A percentile compares a stretch with the other conserved stretches of the same genome.
Evolutionary conservation across 202 grass and related monocot species (phyloP).

Genomic region (Dendrocalamus latiflorus): DNA sequence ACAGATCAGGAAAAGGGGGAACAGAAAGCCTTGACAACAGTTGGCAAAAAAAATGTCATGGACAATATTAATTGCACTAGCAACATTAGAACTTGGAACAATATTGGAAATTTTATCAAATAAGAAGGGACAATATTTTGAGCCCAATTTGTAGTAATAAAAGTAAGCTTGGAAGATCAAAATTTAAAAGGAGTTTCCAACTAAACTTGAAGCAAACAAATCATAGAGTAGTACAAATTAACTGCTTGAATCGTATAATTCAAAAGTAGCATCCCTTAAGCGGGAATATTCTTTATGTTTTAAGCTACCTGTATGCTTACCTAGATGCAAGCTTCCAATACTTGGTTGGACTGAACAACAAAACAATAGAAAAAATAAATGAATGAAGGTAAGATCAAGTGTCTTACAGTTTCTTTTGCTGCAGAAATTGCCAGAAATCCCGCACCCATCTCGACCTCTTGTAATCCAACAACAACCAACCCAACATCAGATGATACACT

Average conservation of each 20-base stretch:
- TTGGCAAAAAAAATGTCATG: background rate
- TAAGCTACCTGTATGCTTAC: background rate
- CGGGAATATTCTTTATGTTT: background rate
- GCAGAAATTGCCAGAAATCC: constrained; percentile 97
- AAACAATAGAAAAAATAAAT: background rate
- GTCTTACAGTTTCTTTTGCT: constrained; percentile 95
- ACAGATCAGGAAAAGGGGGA: background rate
- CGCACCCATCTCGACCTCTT: constrained; percentile 99
- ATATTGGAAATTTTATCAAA: background rate
- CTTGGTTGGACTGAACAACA: background rate
- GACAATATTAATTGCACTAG: background rate
- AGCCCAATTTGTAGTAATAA: background rate
- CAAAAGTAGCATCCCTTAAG: background rate
- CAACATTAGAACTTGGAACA: constrained; percentile 1
- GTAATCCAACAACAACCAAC: constrained; percentile 87
- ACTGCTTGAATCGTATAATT: background rate
- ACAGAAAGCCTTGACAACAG: background rate
- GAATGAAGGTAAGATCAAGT: constrained; percentile 17
- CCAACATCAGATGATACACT: constrained; percentile 87
- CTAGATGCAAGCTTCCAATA: background rate
- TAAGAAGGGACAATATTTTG: background rate
- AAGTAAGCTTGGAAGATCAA: background rate
- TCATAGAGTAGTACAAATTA: background rate
- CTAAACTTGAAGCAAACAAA: background rate
- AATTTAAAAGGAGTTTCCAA: background rate